phyloP scores from a whole-genome alignment of 306 rosid species.

The Hippophae rhamnoides region DNA sequence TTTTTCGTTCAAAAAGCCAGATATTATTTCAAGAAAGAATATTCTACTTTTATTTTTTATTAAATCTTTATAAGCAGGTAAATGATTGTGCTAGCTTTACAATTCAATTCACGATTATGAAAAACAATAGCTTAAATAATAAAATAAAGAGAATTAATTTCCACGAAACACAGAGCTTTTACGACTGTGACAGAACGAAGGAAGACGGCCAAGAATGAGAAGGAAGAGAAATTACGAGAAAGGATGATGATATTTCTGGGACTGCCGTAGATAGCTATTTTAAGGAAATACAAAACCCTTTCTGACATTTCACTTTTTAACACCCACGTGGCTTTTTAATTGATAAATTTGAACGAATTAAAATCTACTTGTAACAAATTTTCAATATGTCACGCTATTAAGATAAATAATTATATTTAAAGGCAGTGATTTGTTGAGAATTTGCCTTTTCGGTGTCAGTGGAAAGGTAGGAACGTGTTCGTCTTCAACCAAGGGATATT shows the following conservation, averaged over 20 bases:
- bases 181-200: not conserved
- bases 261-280: not conserved
- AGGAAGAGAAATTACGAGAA: slow-evolving; percentile 1
- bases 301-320: not conserved
- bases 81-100: not conserved
- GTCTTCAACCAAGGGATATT: no score
- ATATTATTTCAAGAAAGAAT: not conserved
- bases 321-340: slow-evolving; percentile 14
- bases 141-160: not conserved
- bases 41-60: not conserved
- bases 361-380: no score
- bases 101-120: not conserved
- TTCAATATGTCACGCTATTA: no score
- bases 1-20: not conserved
- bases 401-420: no score
- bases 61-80: not conserved
- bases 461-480: no score
- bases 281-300: not conserved
- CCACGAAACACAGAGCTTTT: not conserved
- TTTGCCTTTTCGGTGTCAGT: no score
- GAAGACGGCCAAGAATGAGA: not conserved
- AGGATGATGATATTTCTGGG: not conserved
- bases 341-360: not conserved
- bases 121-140: not conserved
- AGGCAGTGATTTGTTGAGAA: no score